Conservation (phyloP, 257 asterid species). For the Solanum stenotomum region DNA sequence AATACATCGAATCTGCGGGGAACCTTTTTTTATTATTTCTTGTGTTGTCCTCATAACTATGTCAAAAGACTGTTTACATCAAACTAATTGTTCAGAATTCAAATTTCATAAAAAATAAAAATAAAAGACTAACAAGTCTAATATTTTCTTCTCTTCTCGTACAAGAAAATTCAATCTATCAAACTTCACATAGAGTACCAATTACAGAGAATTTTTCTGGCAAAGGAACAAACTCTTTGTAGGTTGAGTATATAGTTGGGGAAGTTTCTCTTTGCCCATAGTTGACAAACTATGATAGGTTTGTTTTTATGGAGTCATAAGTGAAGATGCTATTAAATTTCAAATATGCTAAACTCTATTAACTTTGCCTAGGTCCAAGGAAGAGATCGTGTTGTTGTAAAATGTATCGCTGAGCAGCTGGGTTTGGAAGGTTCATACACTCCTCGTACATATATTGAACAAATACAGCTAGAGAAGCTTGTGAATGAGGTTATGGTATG, state of each 20-base stretch:
- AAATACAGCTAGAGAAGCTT: constrained; percentile 95
- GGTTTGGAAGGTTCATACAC: constrained; percentile 81
- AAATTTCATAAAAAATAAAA: not conserved
- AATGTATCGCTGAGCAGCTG: constrained; percentile 65
- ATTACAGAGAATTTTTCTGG: not conserved
- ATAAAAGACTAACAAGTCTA: not conserved
- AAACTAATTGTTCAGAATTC: not conserved
- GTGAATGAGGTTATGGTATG: constrained; percentile 92
- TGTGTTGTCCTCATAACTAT: not conserved
- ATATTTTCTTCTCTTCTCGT: not conserved
- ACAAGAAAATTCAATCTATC: not conserved
- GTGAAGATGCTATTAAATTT: not conserved
- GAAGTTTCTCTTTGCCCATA: not conserved
- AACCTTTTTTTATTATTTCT: not conserved
- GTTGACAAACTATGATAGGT: not conserved
- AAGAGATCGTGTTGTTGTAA: constrained; percentile 64
- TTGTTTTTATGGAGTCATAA: not conserved
- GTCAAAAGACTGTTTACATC: not conserved
- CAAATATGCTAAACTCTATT: not conserved
- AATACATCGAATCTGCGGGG: not conserved
- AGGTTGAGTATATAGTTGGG: not conserved
- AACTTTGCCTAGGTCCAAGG: constrained; percentile 70
- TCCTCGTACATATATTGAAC: constrained; percentile 92
- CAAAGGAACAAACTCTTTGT: not conserved
- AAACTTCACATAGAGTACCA: not conserved